Conservation (phyloP, 306 rosid genomes). For the Cajanus cajan region DNA sequence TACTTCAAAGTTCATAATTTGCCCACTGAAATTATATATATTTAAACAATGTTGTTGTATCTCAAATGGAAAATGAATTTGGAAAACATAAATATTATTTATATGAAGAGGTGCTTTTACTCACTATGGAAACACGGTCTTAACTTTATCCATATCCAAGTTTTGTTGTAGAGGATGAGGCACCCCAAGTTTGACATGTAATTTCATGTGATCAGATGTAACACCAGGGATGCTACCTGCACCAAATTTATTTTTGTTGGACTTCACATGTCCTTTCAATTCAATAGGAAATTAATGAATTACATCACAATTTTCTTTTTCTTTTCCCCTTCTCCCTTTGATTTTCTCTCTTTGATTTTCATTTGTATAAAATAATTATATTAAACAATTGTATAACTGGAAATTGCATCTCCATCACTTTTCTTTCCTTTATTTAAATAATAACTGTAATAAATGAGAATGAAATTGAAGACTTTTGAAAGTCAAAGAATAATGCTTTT, state of each 20-base stretch:
- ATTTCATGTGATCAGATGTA: slow-evolving; percentile 63
- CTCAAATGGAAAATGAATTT: not conserved
- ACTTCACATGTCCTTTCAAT: too few species aligned
- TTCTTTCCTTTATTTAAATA: too few species aligned
- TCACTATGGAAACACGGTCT: slow-evolving; percentile 74
- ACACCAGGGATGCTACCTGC: slow-evolving; percentile 69
- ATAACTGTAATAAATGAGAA: too few species aligned
- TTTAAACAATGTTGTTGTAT: not conserved
- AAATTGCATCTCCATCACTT: too few species aligned
- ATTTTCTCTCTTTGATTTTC: too few species aligned
- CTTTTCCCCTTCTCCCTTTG: too few species aligned
- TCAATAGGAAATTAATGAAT: too few species aligned
- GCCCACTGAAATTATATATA: slow-evolving; percentile 47
- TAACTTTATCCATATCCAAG: slow-evolving; percentile 63
- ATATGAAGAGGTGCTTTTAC: slow-evolving; percentile 28
- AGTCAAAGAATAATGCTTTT: too few species aligned
- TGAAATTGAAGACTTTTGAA: too few species aligned
- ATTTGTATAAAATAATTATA: too few species aligned
- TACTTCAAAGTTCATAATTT: slow-evolving; percentile 56
- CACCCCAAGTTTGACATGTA: slow-evolving; percentile 71
- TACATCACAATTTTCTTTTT: too few species aligned
- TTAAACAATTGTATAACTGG: too few species aligned
- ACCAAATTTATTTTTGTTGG: not conserved
- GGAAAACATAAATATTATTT: not conserved
- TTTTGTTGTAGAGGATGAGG: slow-evolving; percentile 60